These are phyloP conservation scores for Mycotypha africana DNA, from an alignment of 371 early-diverging fungal species.

Conservation along the genomic window DNA sequence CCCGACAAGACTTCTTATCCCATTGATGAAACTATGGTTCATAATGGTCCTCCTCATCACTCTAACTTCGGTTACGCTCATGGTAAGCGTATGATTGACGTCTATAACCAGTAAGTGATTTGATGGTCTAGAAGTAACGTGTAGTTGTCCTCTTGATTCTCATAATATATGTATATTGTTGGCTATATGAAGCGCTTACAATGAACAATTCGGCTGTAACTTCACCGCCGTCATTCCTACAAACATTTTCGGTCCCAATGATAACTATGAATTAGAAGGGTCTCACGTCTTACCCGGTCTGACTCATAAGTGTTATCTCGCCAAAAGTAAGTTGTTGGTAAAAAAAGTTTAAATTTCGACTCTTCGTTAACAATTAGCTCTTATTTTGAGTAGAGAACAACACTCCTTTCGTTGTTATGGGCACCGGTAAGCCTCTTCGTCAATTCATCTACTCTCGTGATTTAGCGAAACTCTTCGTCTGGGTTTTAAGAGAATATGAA, in stretches of 20 bases:
- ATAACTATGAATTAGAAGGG: slow-evolving; percentile 79
- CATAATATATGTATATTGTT: background rate
- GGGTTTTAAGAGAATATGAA: slow-evolving; percentile 77
- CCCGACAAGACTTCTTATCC: slow-evolving; percentile 86
- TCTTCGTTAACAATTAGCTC: too few relatives aligned
- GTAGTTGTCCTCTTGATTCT: too few relatives aligned
- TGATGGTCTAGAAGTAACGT: too few relatives aligned
- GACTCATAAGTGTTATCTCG: slow-evolving; percentile 83
- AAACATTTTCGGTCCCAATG: slow-evolving; percentile 84
- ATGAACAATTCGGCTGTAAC: slow-evolving; percentile 77
- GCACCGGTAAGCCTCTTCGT: slow-evolving; percentile 79
- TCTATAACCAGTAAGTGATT: slow-evolving; percentile 67
- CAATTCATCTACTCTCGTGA: slow-evolving; percentile 87
- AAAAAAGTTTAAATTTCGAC: too few relatives aligned
- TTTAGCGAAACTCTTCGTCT: slow-evolving; percentile 79
- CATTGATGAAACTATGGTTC: slow-evolving; percentile 87
- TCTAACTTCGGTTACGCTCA: slow-evolving; percentile 89
- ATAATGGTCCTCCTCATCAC: slow-evolving; percentile 81
- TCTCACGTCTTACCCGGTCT: slow-evolving; percentile 84
- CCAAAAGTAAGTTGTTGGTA: slow-evolving; percentile 47
- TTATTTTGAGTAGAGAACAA: slow-evolving; percentile 53
- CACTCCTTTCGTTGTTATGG: slow-evolving; percentile 73
- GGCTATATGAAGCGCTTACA: slow-evolving; percentile 52
- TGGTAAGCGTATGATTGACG: slow-evolving; percentile 86
- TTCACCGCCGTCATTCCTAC: slow-evolving; percentile 87